Conservation (phyloP, 176 grass and related monocot genomes). For the Oryza australiensis region DNA sequence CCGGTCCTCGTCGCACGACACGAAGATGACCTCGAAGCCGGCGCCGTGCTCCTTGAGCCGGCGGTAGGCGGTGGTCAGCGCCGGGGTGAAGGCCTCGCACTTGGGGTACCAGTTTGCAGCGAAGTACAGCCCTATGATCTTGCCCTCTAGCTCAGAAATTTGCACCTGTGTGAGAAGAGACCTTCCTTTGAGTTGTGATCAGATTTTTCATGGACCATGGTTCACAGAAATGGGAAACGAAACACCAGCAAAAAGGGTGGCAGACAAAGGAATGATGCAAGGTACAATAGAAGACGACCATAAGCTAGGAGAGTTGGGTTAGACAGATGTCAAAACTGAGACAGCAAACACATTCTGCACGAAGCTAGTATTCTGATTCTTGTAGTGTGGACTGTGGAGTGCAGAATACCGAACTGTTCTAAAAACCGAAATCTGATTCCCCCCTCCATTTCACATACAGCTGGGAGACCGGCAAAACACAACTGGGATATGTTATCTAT, state of each 20-base stretch:
- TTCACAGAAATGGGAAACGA: not conserved
- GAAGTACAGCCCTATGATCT: constrained; percentile 62
- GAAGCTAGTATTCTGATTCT: constrained; percentile 15
- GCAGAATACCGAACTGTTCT: not conserved
- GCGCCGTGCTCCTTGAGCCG: constrained; percentile 30
- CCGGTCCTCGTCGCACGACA: constrained; percentile 64
- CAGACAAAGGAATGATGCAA: not conserved
- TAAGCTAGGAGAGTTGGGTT: not conserved
- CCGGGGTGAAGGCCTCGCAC: constrained; percentile 62
- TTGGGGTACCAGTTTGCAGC: constrained; percentile 65
- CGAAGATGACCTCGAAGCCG: constrained; percentile 60
- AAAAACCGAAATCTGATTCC: not conserved
- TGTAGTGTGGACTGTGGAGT: no score
- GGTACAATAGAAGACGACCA: not conserved
- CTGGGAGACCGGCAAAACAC: not conserved
- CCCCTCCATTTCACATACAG: not conserved
- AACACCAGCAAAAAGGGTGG: not conserved
- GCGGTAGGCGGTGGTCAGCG: constrained; percentile 48
- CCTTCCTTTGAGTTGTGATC: not conserved
- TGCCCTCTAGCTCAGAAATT: constrained; percentile 49
- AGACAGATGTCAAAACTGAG: not conserved
- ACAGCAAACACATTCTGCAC: constrained; percentile 12
- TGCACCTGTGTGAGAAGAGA: constrained; percentile 36
- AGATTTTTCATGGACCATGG: not conserved
- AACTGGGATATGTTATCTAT: no score